Evolutionary conservation across 805 yeast genomes (phyloP), one percentile per base, ranked within the genome.

Genomic region (Scheffersomyces amazonensis): DNA sequence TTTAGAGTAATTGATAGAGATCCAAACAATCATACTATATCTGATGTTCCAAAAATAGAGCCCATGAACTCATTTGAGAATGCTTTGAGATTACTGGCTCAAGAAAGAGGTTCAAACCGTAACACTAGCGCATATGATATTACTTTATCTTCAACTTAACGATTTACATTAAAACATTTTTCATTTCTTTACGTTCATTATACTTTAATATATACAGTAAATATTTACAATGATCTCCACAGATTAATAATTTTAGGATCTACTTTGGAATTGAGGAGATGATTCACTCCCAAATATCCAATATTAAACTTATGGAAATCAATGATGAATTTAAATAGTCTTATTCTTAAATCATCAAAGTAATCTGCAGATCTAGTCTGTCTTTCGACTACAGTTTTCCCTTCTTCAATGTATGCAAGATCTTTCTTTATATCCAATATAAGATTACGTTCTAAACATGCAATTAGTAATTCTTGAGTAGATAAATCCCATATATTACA

Each of bases 401-500:
- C 42, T 1, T 39, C 42, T 5, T 63, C 66, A 47, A 69, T 36
- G 1, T 31, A 34, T 16, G 48, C 40, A 12, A 47, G 22, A 20
- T 50, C 57, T 38, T 30, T 37, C 40, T 42, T 58, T 43, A 67
- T 48, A 41, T 68, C 65, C 3, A 28, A 36, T 12, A 79, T 63
- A 31, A 83, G 56, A 19, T 79, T 80, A 40, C 89, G 66, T 42
- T 78, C 80, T 29, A 79, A 47, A 44, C 84, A 74, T 5, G 78
- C 73, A 32, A 66, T 56, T 2, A 79, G 60, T 24, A 82, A 52
- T 53, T 83, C 89, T 41, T 65, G 65, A 20, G 64, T 60, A 24
- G 65, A 56, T 39, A 83, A 48, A 31, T 59, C 54, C 71, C 78
- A 70, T 0, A 78, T 63, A 29, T 66, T 66, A 4, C 72, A 73